phyloP scores from a whole-genome alignment of 148 eudicot species.

The Chenopodium quinoa region DNA sequence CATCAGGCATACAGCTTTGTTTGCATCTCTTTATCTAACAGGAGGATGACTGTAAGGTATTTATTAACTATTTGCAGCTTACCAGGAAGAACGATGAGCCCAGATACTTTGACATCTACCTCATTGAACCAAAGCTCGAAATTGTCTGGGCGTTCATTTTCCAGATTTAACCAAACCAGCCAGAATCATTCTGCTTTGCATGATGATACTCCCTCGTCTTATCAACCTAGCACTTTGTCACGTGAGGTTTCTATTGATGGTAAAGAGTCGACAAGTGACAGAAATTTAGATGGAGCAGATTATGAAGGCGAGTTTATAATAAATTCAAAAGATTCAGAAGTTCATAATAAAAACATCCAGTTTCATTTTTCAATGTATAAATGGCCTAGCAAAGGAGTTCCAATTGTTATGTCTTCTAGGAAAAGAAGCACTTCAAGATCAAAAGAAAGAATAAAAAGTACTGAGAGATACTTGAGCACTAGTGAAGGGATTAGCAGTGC shows the following conservation, averaged over 20 bases:
- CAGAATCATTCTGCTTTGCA: constrained; percentile 24
- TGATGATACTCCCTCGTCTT: constrained; percentile 17
- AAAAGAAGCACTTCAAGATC: constrained; percentile 33
- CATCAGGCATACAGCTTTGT: too few relatives aligned
- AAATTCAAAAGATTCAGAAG: constrained; percentile 29
- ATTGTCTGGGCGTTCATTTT: constrained; percentile 35
- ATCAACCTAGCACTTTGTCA: constrained; percentile 49
- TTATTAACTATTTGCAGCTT: constrained; percentile 37
- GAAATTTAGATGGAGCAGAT: constrained; percentile 28
- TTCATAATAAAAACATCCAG: constrained; percentile 31
- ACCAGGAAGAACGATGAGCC: constrained; percentile 50
- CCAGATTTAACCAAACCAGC: constrained; percentile 46
- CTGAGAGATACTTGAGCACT: background rate
- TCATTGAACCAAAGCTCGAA: constrained; percentile 33
- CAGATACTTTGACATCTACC: constrained; percentile 40
- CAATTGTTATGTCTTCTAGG: constrained; percentile 45
- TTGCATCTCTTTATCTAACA: too few relatives aligned
- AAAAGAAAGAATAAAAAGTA: constrained; percentile 32
- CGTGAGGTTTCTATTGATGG: constrained; percentile 29
- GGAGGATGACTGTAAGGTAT: too few relatives aligned
- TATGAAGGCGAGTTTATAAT: constrained; percentile 13
- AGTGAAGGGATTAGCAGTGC: background rate
- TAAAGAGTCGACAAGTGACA: constrained; percentile 19
- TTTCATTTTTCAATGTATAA: constrained; percentile 92
- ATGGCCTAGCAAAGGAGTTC: constrained; percentile 74